Evolutionary conservation across 139 green algal species (phyloP).

Genomic region (Chlamydomonas incerta): DNA sequence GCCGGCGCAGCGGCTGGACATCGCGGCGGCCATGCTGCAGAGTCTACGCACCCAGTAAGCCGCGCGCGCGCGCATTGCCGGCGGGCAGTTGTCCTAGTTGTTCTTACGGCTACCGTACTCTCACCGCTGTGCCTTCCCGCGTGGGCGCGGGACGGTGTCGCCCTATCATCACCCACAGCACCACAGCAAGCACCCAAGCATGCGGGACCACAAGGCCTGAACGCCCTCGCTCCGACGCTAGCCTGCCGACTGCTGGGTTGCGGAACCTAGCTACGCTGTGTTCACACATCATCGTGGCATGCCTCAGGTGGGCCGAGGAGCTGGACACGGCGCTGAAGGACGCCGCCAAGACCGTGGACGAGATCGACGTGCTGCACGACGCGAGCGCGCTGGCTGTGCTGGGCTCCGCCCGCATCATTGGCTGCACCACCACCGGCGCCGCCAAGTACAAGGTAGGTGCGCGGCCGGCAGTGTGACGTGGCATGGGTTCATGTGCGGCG

Average conservation of each 20-base stretch:
- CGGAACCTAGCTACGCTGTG: not conserved
- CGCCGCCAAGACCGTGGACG: constrained; percentile 23
- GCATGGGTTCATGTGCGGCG: no score
- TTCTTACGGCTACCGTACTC: no score
- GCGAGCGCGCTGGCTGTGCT: constrained; percentile 14
- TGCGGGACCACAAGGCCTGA: no score
- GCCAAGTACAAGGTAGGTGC: constrained; percentile 54
- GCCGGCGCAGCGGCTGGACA: not conserved
- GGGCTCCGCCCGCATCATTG: constrained; percentile 45
- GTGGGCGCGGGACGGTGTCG: no score
- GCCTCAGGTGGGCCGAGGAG: constrained; percentile 26
- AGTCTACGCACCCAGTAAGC: not conserved
- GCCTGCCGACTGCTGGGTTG: no score
- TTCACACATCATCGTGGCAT: not conserved
- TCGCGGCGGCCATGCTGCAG: not conserved
- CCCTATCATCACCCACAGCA: no score
- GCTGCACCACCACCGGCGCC: constrained; percentile 61
- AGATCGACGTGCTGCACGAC: constrained; percentile 44
- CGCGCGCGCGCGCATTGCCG: no score
- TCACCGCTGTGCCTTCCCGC: no score
- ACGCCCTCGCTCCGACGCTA: no score
- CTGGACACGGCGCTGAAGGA: constrained; percentile 21
- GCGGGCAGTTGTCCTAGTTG: no score
- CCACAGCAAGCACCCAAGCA: no score
- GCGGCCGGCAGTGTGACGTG: no score